phyloP scores from a whole-genome alignment of 1,284 basidiomycete genomes.

The Lignosus rhinocerotis region DNA sequence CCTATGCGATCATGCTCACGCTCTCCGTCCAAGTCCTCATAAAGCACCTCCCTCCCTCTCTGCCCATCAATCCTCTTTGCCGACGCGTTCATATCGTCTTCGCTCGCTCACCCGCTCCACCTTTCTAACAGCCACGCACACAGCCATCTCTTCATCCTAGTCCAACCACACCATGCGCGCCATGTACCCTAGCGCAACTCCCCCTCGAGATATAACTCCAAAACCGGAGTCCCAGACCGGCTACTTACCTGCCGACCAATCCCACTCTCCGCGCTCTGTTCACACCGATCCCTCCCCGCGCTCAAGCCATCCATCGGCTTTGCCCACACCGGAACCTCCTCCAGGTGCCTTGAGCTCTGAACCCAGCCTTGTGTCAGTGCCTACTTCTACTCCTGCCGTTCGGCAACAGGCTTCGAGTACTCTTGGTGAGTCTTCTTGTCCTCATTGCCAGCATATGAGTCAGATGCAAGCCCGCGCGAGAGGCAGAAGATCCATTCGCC shows the following conservation, averaged over 20 bases:
- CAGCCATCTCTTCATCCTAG: conserved; percentile 5
- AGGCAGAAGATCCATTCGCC: neutral
- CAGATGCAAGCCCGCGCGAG: neutral
- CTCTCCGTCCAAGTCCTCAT: conserved; percentile 8
- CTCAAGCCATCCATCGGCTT: neutral
- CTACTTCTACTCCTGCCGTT: neutral
- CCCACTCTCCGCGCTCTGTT: neutral
- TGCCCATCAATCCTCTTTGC: neutral
- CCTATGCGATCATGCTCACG: conserved; percentile 9
- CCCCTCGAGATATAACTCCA: conserved; percentile 21
- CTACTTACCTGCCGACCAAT: neutral
- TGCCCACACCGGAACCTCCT: too few relatives aligned
- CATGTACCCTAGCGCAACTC: conserved; percentile 9
- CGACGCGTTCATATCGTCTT: neutral
- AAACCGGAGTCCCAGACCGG: conserved; percentile 16
- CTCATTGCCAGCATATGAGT: neutral
- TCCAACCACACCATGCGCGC: conserved; percentile 18
- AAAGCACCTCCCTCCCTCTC: conserved; percentile 4
- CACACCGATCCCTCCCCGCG: neutral
- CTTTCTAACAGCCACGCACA: neutral
- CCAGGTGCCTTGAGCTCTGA: neutral
- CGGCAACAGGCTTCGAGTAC: neutral
- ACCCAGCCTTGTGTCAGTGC: neutral
- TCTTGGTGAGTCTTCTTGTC: neutral
- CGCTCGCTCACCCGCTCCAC: conserved; percentile 7